Evolutionary conservation across 495 filamentous ascomycete species (phyloP), one percentile per base, ranked within the genome.

Genomic region (Collariella sp.): DNA sequence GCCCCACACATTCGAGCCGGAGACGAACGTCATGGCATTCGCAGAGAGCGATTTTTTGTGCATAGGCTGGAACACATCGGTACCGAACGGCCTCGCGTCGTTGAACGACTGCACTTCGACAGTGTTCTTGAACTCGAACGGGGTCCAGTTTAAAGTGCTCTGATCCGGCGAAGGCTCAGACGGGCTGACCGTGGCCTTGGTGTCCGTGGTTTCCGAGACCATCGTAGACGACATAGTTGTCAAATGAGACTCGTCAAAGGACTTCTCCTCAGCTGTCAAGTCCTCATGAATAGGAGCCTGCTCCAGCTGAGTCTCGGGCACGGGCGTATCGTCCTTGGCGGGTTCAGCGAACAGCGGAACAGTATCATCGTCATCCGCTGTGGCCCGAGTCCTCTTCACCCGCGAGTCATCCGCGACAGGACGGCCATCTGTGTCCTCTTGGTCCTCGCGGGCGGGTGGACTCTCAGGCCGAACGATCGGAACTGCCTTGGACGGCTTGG

Each of bases 401-500:
- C 88, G 82, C 44, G 73, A 75, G 52, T 79, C 76, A 60, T 82
- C 79, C 2, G 67, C 72, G 15, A 74, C 63, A 7, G 35, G 16
- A 31, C 78, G 78, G 12, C 84, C 72, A 45, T 75, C 72, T 1
- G 78, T 66, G 18, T 71, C 72, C n/a, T 83, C 74, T 26, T 76
- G 66, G 29, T 71, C 57, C 4, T 68, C 70, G 6, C 60, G 65
- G 22, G 71, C 56, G 9, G 46, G 35, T 18, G 56, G 35, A 9
- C 69, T 79, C 54, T 84, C 77, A 11, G 90, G 88, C 16, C 76
- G 76, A 13, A 91, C 70, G 47, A 95, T 93, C 2, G 89, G 88
- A 53, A 95, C 77, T 24, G 87, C 87, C 67, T 89, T 96, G 5
- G 84, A 86, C 49, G 80, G 79, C 71, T 86, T 87, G 3, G 69